Evolutionary conservation across 169 alveolate genomes (phyloP), one percentile per base, ranked within the genome.

Genomic region (Cryptosporidium ryanae): DNA sequence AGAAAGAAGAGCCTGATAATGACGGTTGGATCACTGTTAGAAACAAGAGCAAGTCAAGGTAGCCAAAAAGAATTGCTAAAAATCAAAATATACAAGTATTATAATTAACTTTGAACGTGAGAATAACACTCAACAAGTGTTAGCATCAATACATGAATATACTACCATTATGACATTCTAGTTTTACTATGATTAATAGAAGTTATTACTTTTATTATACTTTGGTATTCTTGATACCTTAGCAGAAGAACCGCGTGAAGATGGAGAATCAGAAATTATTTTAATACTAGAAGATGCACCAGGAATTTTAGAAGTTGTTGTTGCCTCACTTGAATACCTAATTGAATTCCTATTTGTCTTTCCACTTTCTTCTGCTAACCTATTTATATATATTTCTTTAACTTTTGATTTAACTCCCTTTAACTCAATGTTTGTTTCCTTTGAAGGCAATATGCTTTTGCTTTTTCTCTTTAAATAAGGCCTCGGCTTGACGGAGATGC

Each of bases 11-110:
- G 18, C 65, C 68, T 27, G 87, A 76, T 13, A 59, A 59, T 25
- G 87, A 76, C 10, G 87, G 87, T 2, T 76, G 87, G 87, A 76
- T 76, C 27, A 76, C 87, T 25, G 87, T 76, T 10, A n/a, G 44
- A 7, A 43, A 63, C 49, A 76, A 55, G 38, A 61, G 27, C 43
- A 76, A 76, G 31, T 52, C 55, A 4, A 55, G 50, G 21, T 50
- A 15, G 13, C 46, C 8, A 10, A 38, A 38, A 38, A 38, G 3
- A 38, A 38, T n/a, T n/a, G n/a, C n/a, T n/a, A n/a, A n/a, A n/a
- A n/a, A n/a, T 38, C 8, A 38, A 38, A 38, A 10, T 38, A 10
- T 38, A 38, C 46, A 10, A 38, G 8, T 38, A 38, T 0, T 38
- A 38, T 38, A 38, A 38, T 38, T 38, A 38, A 38, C 46, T 38